Base-by-base conservation (phyloP, 2,329 filamentous ascomycete genomes). In the Ophiocordyceps camponoti-leonardi region DNA sequence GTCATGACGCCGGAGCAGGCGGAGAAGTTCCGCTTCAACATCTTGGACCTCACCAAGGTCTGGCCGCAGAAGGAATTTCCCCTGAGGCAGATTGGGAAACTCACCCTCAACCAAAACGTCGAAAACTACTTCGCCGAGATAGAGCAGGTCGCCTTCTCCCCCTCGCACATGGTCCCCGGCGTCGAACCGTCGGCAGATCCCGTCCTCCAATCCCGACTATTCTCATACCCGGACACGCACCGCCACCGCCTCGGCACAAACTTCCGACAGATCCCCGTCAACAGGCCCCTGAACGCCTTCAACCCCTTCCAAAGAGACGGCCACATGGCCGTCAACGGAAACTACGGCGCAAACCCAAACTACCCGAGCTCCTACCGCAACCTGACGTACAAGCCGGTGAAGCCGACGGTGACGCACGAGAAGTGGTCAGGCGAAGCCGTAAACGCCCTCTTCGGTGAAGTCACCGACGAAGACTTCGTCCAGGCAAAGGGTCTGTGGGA, bases 221-320 rank as follows among this genome's bases (percentile, higher is more conserved):
- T 79, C 58, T 69, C 71, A 4, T 80, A 80, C 55, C 69, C 73
- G 0, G 77, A 80, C 46, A 73, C 77, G 22, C 76, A 79, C 49
- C 71, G 75, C 35, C 73, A 82, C 60, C 74, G 78, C 41, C 62
- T 81, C 3, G 77, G 77, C 31, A 67, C 67, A 44, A 81, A 81
- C 63, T 80, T 78, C 60, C 71, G 78, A 51, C 74, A 80, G 55
- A 72, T 81, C 45, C 76, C 77, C 20, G 72, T 77, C 52, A 81
- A 80, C 61, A 66, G 66, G 45, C 70, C 75, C 0, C 67, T 65
- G 60, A 66, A 55, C 63, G 66, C 66, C 62, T 69, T 74, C 68
- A 69, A 81, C 53, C 82, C 82, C 50, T 83, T 78, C 68, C 81
- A 86, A 59, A 76, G 83, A 49, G 82, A 86, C 55, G 83, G 83